These are phyloP conservation scores for Penicillium lividum DNA, from an alignment of 495 filamentous ascomycete species.

Conservation along the genomic window DNA sequence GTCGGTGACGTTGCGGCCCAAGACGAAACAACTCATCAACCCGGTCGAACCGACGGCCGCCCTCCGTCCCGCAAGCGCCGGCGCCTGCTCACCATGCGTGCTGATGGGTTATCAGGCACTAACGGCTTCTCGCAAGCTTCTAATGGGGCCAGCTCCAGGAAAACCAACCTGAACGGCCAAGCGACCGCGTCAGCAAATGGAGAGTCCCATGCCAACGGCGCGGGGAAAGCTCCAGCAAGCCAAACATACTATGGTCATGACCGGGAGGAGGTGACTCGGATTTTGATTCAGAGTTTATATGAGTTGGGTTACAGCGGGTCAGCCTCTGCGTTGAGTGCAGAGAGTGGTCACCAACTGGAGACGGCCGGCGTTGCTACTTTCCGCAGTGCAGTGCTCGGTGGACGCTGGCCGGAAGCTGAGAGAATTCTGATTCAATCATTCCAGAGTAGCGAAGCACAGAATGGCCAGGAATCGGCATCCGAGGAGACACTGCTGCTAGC, in stretches of 20 bases:
- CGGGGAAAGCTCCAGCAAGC: constrained; percentile 36
- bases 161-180: constrained; percentile 55
- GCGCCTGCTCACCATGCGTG: constrained; percentile 63
- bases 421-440: constrained; percentile 67
- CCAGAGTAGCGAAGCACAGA: constrained; percentile 11
- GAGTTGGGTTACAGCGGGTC: constrained; percentile 84
- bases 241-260: constrained; percentile 75
- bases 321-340: constrained; percentile 69
- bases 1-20: constrained; percentile 32
- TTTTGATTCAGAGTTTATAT: constrained; percentile 85
- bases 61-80: constrained; percentile 59
- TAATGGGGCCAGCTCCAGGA: constrained; percentile 48
- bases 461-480: constrained; percentile 24
- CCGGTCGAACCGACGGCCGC: constrained; percentile 38
- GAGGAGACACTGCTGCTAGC: constrained; percentile 51
- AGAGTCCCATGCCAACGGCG: constrained; percentile 49
- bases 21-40: constrained; percentile 23
- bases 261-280: constrained; percentile 88
- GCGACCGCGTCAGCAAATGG: constrained; percentile 37
- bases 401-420: constrained; percentile 85
- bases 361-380: constrained; percentile 83
- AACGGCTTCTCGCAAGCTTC: constrained; percentile 52
- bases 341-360: constrained; percentile 90
- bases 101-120: constrained; percentile 51
- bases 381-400: constrained; percentile 74